These are phyloP conservation scores for Alternaria rosae DNA, from an alignment of 2,329 filamentous ascomycete species.

Conservation along the genomic window DNA sequence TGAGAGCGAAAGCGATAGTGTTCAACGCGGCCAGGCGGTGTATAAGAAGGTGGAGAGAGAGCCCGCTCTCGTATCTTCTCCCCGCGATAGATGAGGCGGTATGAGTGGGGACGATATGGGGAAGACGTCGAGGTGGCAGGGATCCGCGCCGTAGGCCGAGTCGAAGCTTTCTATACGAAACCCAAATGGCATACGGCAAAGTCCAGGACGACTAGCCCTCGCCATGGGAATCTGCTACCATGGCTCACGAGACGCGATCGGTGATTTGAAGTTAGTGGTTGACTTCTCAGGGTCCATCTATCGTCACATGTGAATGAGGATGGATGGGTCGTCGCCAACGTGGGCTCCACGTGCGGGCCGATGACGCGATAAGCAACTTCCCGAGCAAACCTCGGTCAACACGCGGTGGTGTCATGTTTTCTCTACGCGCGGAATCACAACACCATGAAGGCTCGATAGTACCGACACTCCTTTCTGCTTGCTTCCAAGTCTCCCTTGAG, in stretches of 20 bases:
- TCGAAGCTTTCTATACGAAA: conserved; percentile 1
- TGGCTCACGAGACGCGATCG: not conserved
- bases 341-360: conserved; percentile 7
- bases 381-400: conserved; percentile 18
- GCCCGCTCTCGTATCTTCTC: conserved; percentile 1
- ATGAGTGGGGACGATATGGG: conserved; percentile 9
- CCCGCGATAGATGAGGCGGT: conserved; percentile 10
- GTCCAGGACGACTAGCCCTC: not conserved
- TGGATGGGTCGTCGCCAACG: not conserved
- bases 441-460: conserved; percentile 9
- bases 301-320: conserved; percentile 17
- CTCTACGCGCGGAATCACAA: not conserved
- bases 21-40: not conserved
- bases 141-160: conserved; percentile 3
- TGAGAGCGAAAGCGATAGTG: not conserved
- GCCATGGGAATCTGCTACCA: not conserved
- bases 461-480: not conserved
- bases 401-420: conserved; percentile 4
- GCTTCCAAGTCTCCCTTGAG: not conserved
- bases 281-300: conserved; percentile 3
- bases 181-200: not conserved
- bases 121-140: conserved; percentile 8
- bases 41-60: not conserved
- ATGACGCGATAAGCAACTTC: conserved; percentile 11
- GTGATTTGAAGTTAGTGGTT: not conserved